Conservation (phyloP, 2,329 filamentous ascomycete species). For the Stylonectria norvegica region DNA sequence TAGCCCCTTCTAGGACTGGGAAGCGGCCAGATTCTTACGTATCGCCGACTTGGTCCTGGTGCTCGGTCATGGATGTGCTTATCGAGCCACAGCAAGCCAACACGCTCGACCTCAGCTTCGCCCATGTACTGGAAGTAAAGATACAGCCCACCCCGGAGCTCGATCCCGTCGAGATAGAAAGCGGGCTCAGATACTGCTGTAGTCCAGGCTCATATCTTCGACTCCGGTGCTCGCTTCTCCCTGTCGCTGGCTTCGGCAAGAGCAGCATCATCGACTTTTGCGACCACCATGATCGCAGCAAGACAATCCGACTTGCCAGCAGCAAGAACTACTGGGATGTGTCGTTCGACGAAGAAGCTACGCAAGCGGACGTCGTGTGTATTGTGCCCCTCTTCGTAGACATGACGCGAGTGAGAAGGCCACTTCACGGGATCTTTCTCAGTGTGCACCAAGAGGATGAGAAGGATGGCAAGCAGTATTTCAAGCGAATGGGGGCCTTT, state of each 20-base stretch:
- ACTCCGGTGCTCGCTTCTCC: conserved; percentile 7
- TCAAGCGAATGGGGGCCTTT: conserved; percentile 4
- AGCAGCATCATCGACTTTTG: background rate
- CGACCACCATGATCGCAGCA: too few species aligned
- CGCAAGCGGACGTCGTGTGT: background rate
- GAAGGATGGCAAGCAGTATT: background rate
- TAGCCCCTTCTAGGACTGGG: background rate
- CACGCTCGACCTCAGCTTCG: background rate
- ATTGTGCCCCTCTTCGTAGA: conserved; percentile 9
- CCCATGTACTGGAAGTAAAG: conserved; percentile 1
- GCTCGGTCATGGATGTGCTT: conserved; percentile 8
- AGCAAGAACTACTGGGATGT: conserved; percentile 13
- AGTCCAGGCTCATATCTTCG: conserved; percentile 3
- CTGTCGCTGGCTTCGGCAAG: background rate
- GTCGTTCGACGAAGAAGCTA: conserved; percentile 6
- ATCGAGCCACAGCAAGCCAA: conserved; percentile 7
- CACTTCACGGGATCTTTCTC: conserved; percentile 5
- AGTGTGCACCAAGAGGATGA: background rate
- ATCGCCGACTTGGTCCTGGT: conserved; percentile 14
- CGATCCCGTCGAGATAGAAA: background rate
- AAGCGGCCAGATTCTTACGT: conserved; percentile 1
- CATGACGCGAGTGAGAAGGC: background rate
- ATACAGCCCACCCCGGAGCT: background rate
- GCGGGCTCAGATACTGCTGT: conserved; percentile 5
- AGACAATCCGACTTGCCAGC: too few species aligned